These are phyloP conservation scores for Botrytis fabae DNA, from an alignment of 2,329 filamentous ascomycete species.

Conservation along the genomic window DNA sequence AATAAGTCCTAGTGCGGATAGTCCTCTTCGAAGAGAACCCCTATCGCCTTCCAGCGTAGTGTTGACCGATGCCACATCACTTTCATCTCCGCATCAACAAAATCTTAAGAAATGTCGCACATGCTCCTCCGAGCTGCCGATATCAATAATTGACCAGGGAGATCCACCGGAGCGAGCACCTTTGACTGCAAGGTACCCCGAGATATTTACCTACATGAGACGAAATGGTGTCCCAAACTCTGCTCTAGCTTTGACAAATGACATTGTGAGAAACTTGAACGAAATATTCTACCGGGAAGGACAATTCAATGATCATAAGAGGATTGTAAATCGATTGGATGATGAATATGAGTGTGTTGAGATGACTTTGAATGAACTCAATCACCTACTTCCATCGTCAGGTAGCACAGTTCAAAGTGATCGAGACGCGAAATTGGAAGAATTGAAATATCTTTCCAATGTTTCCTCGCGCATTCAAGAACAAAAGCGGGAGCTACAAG, in stretches of 20 bases:
- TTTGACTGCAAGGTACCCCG: not conserved
- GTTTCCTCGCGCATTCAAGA: not conserved
- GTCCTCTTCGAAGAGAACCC: not conserved
- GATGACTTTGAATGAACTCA: not conserved
- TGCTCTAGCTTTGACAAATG: conserved; percentile 18
- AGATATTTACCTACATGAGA: conserved; percentile 20
- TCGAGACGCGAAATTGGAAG: not conserved
- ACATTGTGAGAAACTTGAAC: conserved; percentile 10
- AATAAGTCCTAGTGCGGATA: not conserved
- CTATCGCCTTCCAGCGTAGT: not conserved
- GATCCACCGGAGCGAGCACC: not conserved
- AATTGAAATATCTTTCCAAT: not conserved
- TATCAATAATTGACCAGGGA: not conserved
- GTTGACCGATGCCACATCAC: not conserved
- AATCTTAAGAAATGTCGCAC: not conserved
- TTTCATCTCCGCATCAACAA: not conserved
- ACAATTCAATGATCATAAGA: not conserved
- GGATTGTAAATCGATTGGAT: not conserved
- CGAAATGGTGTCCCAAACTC: conserved; percentile 14
- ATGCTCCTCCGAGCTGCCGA: conserved; percentile 1
- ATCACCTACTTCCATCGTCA: not conserved
- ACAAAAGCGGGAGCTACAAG: not conserved
- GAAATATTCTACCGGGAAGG: conserved; percentile 8
- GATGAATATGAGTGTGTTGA: not conserved
- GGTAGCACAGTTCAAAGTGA: not conserved